Evolutionary conservation across 306 rosid species (phyloP).

Genomic region (Begonia peltatifolia): DNA sequence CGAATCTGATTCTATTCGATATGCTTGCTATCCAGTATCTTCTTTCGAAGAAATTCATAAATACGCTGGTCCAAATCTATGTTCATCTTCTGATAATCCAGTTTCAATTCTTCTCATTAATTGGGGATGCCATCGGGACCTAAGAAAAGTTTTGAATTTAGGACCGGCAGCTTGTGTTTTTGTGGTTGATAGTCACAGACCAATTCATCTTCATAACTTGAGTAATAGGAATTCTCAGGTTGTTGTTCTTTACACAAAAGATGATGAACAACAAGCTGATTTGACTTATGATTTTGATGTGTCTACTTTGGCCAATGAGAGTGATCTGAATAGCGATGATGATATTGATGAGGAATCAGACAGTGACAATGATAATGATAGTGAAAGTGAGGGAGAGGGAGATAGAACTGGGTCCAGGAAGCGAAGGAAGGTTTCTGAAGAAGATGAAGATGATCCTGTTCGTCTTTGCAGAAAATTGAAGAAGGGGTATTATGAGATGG

Average conservation of each 20-base stretch:
- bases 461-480: conserved; percentile 40
- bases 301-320: conserved; percentile 56
- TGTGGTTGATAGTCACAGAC: conserved; percentile 83
- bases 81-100: conserved; percentile 20
- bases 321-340: conserved; percentile 37
- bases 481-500: conserved; percentile 61
- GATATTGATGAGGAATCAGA: conserved; percentile 30
- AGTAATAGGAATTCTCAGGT: conserved; percentile 56
- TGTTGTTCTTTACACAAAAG: conserved; percentile 55
- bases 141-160: conserved; percentile 30
- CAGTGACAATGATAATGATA: conserved; percentile 30
- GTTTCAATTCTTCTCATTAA: conserved; percentile 54
- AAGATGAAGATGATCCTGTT: conserved; percentile 40
- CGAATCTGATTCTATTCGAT: conserved; percentile 64
- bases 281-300: conserved; percentile 64
- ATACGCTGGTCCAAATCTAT: conserved; percentile 25
- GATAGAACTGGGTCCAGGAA: conserved; percentile 27
- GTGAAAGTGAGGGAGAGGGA: conserved; percentile 33
- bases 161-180: conserved; percentile 39
- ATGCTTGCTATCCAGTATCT: conserved; percentile 72
- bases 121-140: conserved; percentile 81
- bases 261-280: conserved; percentile 77
- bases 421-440: conserved; percentile 31
- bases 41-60: conserved; percentile 71
- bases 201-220: conserved; percentile 73